Percentiles rank a stretch among this genome's conserved stretches.
Evolutionary conservation across 1,284 basidiomycete genomes (phyloP).

Genomic region (Pseudozyma pruni): DNA sequence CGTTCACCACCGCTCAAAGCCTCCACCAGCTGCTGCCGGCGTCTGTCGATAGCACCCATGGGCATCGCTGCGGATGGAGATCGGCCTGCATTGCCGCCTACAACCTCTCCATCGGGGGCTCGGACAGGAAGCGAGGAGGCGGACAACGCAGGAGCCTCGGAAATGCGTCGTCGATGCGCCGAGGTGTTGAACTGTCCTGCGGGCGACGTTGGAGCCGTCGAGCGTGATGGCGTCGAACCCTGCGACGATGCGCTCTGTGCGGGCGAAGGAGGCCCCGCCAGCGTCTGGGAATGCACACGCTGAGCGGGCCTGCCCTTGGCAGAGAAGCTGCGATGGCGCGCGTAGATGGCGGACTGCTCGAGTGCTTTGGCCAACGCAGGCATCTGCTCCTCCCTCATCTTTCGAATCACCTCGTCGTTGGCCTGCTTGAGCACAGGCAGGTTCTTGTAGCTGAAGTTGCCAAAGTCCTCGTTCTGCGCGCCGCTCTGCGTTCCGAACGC

Average conservation of each 20-base stretch:
- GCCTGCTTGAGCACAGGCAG: constrained; percentile 95
- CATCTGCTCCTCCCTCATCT: constrained; percentile 73
- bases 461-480: constrained; percentile 82
- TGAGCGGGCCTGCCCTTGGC: constrained; percentile 48
- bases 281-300: constrained; percentile 40
- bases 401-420: constrained; percentile 97
- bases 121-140: constrained; percentile 6
- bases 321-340: constrained; percentile 59
- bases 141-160: constrained; percentile 35
- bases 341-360: constrained; percentile 51
- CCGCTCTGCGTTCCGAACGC: constrained; percentile 22
- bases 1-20: constrained; percentile 70
- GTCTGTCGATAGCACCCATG: constrained; percentile 47
- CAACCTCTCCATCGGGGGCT: constrained; percentile 15
- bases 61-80: constrained; percentile 34
- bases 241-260: constrained; percentile 92
- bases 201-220: constrained; percentile 77
- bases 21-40: constrained; percentile 71
- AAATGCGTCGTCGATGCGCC: constrained; percentile 45
- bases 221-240: constrained; percentile 85
- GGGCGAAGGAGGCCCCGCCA: constrained; percentile 73
- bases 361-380: constrained; percentile 53
- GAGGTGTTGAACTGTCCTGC: constrained; percentile 70
- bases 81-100: constrained; percentile 7
- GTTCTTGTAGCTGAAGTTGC: constrained; percentile 98